phyloP scores from a whole-genome alignment of 352 stramenopile genomes.

The Aphanomyces cochlioides region DNA sequence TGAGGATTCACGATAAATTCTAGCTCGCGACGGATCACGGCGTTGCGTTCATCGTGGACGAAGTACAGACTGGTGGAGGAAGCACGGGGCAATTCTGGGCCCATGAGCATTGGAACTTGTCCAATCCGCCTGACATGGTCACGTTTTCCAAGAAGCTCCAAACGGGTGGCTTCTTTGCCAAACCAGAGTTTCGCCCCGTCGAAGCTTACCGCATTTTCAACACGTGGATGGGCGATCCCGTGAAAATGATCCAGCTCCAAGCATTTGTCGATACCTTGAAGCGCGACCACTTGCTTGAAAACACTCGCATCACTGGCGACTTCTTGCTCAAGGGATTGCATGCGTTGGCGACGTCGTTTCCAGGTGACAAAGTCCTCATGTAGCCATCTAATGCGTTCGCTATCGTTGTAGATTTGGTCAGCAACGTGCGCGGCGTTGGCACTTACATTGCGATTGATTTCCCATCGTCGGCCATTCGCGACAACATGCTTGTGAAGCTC shows the following conservation, averaged over 20 bases:
- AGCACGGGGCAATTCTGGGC: constrained; percentile 85
- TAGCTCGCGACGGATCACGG: constrained; percentile 50
- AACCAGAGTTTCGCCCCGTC: constrained; percentile 59
- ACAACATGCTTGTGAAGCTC: constrained; percentile 57
- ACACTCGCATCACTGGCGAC: constrained; percentile 63
- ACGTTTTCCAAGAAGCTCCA: constrained; percentile 87
- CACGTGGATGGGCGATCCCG: constrained; percentile 84
- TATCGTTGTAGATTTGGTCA: constrained; percentile 41
- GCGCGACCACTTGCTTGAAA: constrained; percentile 58
- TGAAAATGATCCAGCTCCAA: constrained; percentile 80
- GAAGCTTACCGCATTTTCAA: constrained; percentile 85
- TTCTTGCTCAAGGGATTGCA: constrained; percentile 58
- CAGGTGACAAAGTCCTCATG: constrained; percentile 22
- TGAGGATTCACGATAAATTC: not conserved
- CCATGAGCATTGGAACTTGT: constrained; percentile 73
- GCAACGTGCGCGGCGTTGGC: constrained; percentile 69
- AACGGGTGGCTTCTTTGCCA: constrained; percentile 77
- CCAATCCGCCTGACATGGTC: constrained; percentile 73
- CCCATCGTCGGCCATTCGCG: constrained; percentile 53
- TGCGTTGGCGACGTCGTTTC: constrained; percentile 47
- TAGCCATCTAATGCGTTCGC: not conserved
- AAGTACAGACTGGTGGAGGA: constrained; percentile 77
- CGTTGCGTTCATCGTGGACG: constrained; percentile 80
- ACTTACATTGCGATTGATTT: constrained; percentile 81
- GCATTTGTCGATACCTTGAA: constrained; percentile 67